Evolutionary conservation across 306 rosid genomes (phyloP), one percentile per base, ranked within the genome.

Genomic region (Vachellia collinsii): DNA sequence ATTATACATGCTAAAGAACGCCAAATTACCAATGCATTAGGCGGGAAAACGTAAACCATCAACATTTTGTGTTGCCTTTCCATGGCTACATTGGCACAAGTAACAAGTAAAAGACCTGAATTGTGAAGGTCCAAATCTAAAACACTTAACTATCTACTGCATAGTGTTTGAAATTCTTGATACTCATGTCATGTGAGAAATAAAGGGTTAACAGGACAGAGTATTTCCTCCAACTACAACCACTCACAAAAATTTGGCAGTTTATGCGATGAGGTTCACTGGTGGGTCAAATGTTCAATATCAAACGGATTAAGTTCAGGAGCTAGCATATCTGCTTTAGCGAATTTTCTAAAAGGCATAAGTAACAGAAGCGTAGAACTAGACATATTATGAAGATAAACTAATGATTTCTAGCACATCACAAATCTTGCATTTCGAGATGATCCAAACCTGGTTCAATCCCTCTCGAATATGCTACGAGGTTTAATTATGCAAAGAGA

Each of bases 101-200:
- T 67, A 74, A 75, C 80, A 63, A 78, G 75, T 73, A 47, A 29
- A 74, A n/a, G 19, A 77, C 76, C 66, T 56, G 17, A 25, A 38
- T 3, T 63, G 29, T 39, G 29, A 34, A 68, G 65, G 53, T 11
- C 56, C 58, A 74, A 44, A 75, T 75, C 25, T 13, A 8, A 13
- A 56, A 63, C 62, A 73, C 72, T 56, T 58, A 56, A 71, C 41
- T 46, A 50, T 19, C 25, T 41, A 75, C 64, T 47, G 6, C n/a
- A 19, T 19, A 48, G 38, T 12, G 5, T 29, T 70, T 71, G 44
- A 73, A 81, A 73, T 38, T 44, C 38, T 72, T 20, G 77, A 58
- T 36, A 50, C 63, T 16, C 44, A 10, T n/a, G 84, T 34, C 77
- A 76, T 76, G 34, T 74, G 9, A 13, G 68, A 23, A 46, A 10